Evolutionary conservation across 2,329 filamentous ascomycete genomes (phyloP), one percentile per base, ranked within the genome.

Genomic region (Aspergillus carbonarius): DNA sequence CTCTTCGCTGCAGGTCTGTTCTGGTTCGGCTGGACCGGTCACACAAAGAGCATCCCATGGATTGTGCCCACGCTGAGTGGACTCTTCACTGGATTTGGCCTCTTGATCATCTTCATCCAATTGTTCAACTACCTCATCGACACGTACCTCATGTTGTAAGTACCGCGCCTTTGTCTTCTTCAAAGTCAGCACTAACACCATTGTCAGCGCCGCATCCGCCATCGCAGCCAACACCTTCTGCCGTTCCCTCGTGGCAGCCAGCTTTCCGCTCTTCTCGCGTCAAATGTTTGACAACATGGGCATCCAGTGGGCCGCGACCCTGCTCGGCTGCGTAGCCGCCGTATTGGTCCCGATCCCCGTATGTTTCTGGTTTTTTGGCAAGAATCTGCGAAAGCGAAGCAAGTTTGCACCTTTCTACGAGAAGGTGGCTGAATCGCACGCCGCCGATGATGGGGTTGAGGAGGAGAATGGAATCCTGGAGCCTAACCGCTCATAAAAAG

Each of bases 11-110:
- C 74, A 25, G 88, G 88, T 23, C 83, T 92, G 30, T 91, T 92
- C 76, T 91, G 88, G 88, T 91, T 91, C 63, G 89, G 88, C 62
- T 91, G 88, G 88, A 85, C 86, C 5, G 88, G 87, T 17, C 83
- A 81, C 68, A 78, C 66, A 30, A 59, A 57, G 9, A 71, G 67
- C 2, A 72, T 82, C 18, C 65, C 69, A 34, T 79, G 76, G 76
- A 75, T 75, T 18, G 74, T 71, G 7, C 76, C 76, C 6, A 77
- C 76, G 0, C 60, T 77, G 18, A 76, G 74, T 30, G 84, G 83
- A 12, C 66, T 86, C 0, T 78, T 83, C 58, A 84, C 82, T 1
- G 83, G 83, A 2, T 85, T 85, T 60, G 84, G 84, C 10, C 78
- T 86, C 37, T 75, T 85, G 64, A 75, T 78, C 30, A 85, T 86